Evolutionary conservation across 2,329 filamentous ascomycete genomes (phyloP).

Genomic region (Leptographium flavum): DNA sequence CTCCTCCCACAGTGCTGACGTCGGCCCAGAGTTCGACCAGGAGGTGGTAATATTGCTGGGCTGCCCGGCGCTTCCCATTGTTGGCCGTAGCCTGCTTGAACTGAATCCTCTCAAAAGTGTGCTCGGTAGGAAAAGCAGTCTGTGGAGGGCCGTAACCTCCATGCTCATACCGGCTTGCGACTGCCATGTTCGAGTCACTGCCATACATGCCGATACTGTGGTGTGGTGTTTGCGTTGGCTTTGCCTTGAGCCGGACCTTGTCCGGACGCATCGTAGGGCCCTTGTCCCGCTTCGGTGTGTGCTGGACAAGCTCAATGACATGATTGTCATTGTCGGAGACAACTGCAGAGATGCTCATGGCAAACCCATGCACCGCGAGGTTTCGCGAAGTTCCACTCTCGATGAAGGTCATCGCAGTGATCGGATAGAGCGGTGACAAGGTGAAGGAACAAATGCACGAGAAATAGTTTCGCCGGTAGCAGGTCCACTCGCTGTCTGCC

Average conservation of each 20-base stretch:
- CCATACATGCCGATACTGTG: constrained; percentile 32
- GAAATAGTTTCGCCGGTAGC: constrained; percentile 86
- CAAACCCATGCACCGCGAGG: constrained; percentile 57
- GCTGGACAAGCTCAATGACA: constrained; percentile 71
- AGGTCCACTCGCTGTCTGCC: constrained; percentile 74
- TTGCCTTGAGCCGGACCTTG: constrained; percentile 52
- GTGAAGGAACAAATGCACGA: constrained; percentile 69
- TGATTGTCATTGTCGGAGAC: constrained; percentile 66
- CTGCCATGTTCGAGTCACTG: constrained; percentile 4
- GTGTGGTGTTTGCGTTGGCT: constrained; percentile 36
- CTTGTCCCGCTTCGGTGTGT: constrained; percentile 84
- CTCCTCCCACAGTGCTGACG: constrained; percentile 30
- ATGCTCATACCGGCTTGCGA: constrained; percentile 24
- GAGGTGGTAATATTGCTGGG: constrained; percentile 88
- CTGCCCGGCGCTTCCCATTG: constrained; percentile 79
- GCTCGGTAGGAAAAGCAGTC: constrained; percentile 32
- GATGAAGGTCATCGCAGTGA: constrained; percentile 36
- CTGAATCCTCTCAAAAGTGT: constrained; percentile 76
- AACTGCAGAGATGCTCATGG: constrained; percentile 72
- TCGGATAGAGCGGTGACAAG: constrained; percentile 41
- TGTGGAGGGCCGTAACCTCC: constrained; percentile 22
- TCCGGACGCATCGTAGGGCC: constrained; percentile 65
- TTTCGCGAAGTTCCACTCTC: constrained; percentile 35
- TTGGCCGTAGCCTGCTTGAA: constrained; percentile 92
- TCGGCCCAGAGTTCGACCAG: constrained; percentile 72